These are phyloP conservation scores for Pneumocystis sp. DNA, from an alignment of 1,139 yeast species.

Conservation along the genomic window DNA sequence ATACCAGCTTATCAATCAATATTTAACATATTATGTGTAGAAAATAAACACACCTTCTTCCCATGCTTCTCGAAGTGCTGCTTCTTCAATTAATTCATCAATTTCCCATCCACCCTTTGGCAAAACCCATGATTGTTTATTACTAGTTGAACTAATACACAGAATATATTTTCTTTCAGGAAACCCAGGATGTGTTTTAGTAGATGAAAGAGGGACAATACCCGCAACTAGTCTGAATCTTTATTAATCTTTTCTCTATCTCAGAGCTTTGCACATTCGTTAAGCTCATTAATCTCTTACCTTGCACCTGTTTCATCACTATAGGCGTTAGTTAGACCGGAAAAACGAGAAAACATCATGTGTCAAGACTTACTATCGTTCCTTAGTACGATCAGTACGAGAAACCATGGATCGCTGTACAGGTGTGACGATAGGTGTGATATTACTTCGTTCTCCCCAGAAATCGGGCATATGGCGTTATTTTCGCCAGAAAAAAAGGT, in stretches of 20 bases:
- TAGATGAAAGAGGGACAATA: slow-evolving; percentile 53
- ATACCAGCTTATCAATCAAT: background rate
- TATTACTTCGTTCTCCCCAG: background rate
- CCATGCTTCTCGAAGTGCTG: slow-evolving; percentile 89
- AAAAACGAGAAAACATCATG: background rate
- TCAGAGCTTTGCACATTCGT: background rate
- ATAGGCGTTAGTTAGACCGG: background rate
- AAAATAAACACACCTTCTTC: slow-evolving; percentile 92
- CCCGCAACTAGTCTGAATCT: slow-evolving; percentile 64
- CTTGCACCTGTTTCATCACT: background rate
- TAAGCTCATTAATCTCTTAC: background rate
- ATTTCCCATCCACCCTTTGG: slow-evolving; percentile 93
- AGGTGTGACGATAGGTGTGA: background rate
- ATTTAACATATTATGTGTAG: slow-evolving; percentile 11
- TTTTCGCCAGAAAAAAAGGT: background rate
- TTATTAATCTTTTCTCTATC: background rate
- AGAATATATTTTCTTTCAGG: slow-evolving; percentile 31
- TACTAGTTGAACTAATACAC: slow-evolving; percentile 60
- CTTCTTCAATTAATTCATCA: slow-evolving; percentile 49
- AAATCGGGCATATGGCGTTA: background rate
- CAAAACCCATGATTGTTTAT: slow-evolving; percentile 39
- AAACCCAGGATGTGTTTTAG: slow-evolving; percentile 29
- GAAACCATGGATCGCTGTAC: background rate
- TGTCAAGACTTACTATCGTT: background rate
- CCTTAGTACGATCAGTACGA: background rate